phyloP scores from a whole-genome alignment of 2,329 filamentous ascomycete genomes.

The Cladobotryum protrusum region DNA sequence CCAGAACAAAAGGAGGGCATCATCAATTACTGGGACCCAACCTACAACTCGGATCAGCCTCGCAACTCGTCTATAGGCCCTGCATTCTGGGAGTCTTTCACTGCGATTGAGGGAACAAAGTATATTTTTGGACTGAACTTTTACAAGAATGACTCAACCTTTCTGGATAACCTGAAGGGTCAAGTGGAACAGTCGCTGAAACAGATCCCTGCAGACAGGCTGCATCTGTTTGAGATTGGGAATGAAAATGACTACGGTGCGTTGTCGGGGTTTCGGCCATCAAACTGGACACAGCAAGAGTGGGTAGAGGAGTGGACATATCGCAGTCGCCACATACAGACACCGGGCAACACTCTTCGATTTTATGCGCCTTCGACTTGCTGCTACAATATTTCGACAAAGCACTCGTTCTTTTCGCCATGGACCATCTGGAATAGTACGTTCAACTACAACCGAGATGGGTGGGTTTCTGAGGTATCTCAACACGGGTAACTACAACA shows the following conservation, averaged over 20 bases:
- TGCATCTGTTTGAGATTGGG: conserved; percentile 7
- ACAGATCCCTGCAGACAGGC: conserved; percentile 1
- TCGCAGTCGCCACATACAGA: conserved; percentile 3
- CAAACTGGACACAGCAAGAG: conserved; percentile 8
- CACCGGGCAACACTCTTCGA: not conserved
- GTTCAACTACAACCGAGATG: conserved; percentile 6
- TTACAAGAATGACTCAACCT: conserved; percentile 9
- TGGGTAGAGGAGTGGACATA: conserved; percentile 8
- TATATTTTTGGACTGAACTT: conserved; percentile 9
- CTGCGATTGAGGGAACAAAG: conserved; percentile 5
- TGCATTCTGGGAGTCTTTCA: conserved; percentile 8
- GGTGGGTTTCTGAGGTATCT: conserved; percentile 8
- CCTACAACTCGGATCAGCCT: conserved; percentile 8
- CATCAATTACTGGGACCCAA: conserved; percentile 5
- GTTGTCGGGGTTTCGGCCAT: conserved; percentile 5
- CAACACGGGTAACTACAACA: conserved; percentile 3
- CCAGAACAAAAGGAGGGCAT: conserved; percentile 6
- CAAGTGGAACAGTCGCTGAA: conserved; percentile 1
- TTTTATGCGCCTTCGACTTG: conserved; percentile 8
- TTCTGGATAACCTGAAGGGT: conserved; percentile 1
- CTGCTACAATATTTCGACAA: conserved; percentile 8
- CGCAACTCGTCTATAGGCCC: conserved; percentile 3
- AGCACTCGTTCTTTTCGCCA: conserved; percentile 8
- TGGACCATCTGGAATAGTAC: conserved; percentile 9
- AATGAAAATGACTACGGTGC: conserved; percentile 10